These are phyloP conservation scores for Sarcodon aspratus DNA, from an alignment of 768 basidiomycete species.

Conservation along the genomic window DNA sequence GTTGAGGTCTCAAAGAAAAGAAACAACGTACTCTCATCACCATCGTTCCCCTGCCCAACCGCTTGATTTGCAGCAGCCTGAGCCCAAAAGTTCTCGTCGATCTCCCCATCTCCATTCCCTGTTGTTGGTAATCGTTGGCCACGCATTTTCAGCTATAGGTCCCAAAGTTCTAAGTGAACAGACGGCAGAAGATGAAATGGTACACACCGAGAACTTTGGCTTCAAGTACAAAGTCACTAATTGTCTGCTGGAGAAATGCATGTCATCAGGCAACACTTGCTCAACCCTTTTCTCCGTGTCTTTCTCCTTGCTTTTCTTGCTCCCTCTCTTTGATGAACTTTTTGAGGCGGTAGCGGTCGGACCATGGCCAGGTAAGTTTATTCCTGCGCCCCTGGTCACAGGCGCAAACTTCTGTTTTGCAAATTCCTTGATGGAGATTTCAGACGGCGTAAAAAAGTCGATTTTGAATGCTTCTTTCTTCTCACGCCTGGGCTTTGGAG, in stretches of 20 bases:
- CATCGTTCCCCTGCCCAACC: slow-evolving; percentile 43
- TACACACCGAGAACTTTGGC: slow-evolving; percentile 82
- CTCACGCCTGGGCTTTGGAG: slow-evolving; percentile 46
- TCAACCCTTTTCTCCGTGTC: slow-evolving; percentile 51
- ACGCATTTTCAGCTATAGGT: slow-evolving; percentile 75
- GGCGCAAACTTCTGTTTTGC: slow-evolving; percentile 70
- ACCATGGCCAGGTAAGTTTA: slow-evolving; percentile 39
- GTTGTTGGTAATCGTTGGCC: slow-evolving; percentile 48
- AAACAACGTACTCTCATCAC: slow-evolving; percentile 49
- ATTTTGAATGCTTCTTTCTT: slow-evolving; percentile 78
- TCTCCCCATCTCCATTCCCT: slow-evolving; percentile 68
- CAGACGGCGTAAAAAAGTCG: slow-evolving; percentile 49
- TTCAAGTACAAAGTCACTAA: slow-evolving; percentile 91
- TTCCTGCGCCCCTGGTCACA: slow-evolving; percentile 57
- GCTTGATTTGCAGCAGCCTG: slow-evolving; percentile 83
- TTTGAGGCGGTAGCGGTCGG: slow-evolving; percentile 8
- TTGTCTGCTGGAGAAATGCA: slow-evolving; percentile 91
- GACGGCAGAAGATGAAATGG: neutral
- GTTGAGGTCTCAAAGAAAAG: neutral
- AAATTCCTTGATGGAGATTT: slow-evolving; percentile 48
- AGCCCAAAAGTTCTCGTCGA: slow-evolving; percentile 97
- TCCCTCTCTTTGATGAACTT: slow-evolving; percentile 16
- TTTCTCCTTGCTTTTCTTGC: slow-evolving; percentile 37
- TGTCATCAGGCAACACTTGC: slow-evolving; percentile 86
- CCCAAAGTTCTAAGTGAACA: neutral